Evolutionary conservation across 371 early-diverging fungal genomes (phyloP).

Genomic region (Chytridium lagenaria): DNA sequence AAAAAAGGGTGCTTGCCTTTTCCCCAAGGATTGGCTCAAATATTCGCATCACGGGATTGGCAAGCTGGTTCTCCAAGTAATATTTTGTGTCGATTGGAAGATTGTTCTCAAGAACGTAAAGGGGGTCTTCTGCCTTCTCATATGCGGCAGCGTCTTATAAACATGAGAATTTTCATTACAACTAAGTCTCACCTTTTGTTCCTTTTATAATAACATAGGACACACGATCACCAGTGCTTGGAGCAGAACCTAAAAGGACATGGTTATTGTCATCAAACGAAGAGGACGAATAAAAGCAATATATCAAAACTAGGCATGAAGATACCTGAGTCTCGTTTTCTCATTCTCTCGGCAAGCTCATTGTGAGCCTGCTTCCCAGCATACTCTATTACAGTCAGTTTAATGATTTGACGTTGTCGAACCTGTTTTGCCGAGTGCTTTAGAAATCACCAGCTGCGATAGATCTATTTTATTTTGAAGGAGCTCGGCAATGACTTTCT

Average conservation of each 20-base stretch:
- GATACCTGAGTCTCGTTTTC: constrained; percentile 93
- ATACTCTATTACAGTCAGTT: constrained; percentile 73
- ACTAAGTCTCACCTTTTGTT: constrained; percentile 66
- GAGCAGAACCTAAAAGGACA: constrained; percentile 79
- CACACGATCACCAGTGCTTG: constrained; percentile 98
- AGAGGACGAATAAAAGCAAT: not conserved
- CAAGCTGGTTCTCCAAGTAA: constrained; percentile 98
- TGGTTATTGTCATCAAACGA: not conserved
- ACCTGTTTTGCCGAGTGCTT: constrained; percentile 92
- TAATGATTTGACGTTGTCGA: constrained; percentile 20
- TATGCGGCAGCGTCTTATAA: constrained; percentile 85
- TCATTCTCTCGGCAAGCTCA: constrained; percentile 97
- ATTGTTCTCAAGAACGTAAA: constrained; percentile 98
- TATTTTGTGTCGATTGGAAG: constrained; percentile 99
- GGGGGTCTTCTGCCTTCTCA: constrained; percentile 99
- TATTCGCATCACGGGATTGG: constrained; percentile 96
- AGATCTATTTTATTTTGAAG: constrained; percentile 97
- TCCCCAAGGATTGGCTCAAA: constrained; percentile 99
- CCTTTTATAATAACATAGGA: constrained; percentile 98
- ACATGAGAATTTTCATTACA: not conserved
- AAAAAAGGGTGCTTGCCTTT: constrained; percentile 74
- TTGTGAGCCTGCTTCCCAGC: constrained; percentile 97
- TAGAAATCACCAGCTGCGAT: constrained; percentile 97
- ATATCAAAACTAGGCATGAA: no score
- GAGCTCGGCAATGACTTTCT: constrained; percentile 90